Evolutionary conservation across 192 early-diverging fungal species (phyloP), one percentile per base, ranked within the genome.

Genomic region (Chytriomyces confervae): DNA sequence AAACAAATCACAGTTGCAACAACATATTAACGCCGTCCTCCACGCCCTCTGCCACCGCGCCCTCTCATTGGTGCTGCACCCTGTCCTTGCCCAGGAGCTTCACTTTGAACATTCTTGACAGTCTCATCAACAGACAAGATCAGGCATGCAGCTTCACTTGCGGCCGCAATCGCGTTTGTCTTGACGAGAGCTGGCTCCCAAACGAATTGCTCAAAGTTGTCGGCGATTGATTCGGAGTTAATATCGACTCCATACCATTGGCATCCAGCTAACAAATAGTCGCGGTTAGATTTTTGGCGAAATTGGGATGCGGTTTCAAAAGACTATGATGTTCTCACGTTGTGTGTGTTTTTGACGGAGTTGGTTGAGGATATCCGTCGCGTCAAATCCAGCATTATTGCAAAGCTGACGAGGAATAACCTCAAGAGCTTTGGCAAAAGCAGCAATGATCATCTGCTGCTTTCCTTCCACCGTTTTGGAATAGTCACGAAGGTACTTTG

Each of bases 131-230:
- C 96, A 63, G 93, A 94, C 62, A 99, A 87, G 65, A 99, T 93
- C 85, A 99, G 84, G 77, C 95, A 97, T 3, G 96, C 97, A 27
- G 97, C 97, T 83, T 99, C 97, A 43, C 93, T 90, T 45, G 97
- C 96, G 63, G 95, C 92, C 44, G 95, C 85, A 77, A 99, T 92
- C 79, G 94, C 92, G 84, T 98, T 99, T 80, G 91, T 96, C 90
- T 99, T 99, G 82, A 99, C 96, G 62, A 98, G 89, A 50, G 96
- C 93, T 6, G 96, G 96, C 88, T 98, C 96, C 97, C 97, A 99
- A 1, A 99, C 96, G 82, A 98, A 99, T 66, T 92, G 89, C 11
- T 89, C 92, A 83, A 92, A 93, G 89, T 97, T 92, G 82, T 99
- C 94, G 62, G 93, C 84, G 70, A 97, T 95, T 0, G 87, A 89